Base-by-base conservation (phyloP, 176 grass and related monocot species). In the Oryza officinalis region DNA sequence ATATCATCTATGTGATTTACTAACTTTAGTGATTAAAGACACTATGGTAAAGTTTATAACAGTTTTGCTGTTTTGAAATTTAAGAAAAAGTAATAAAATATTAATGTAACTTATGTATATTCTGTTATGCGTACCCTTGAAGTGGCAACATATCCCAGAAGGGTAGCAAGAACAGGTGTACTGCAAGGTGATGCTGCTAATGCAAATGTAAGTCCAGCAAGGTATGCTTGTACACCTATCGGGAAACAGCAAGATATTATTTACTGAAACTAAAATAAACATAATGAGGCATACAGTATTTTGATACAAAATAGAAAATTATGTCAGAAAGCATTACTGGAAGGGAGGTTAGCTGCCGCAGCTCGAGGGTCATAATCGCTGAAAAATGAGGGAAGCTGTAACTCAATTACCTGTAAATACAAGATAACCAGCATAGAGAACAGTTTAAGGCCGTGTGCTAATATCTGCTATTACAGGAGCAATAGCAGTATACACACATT, bases 331-430 rank as follows among this genome's bases (percentile, higher is more conserved):
- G 66, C 35, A 79, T 87, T 83, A 98, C 96, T 78, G 63, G 91
- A 91, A 81, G 96, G 96, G 22, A 98, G 79, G 84, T 94, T 98
- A 88, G 96, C 91, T 67, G 96, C 96, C 43, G 89, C 87, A 69
- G 80, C 28, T 52, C 92, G 93, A 77, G 96, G 96, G 74, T 98
- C 96, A 93, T 86, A 98, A 76, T 98, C 69, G 8, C 86, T 88
- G 87, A 98, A 98, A 90, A 98, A 98, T 74, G 96, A 98, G 65
- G 91, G 96, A 38, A 98, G 93, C 67, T 93, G 95, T 81, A 98
- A 63, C 44, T 93, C 91, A 83, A 94, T 68, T 79, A 98, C 90
- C 95, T 98, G 63, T 61, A 83, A 76, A 84, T 59, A 83, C 25
- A 89, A 54, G 11, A 82, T 45, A 71, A 71, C 10, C 31, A 83